Conservation (phyloP, 2,329 filamentous ascomycete genomes). For the Ophiostoma triangulosporum region DNA sequence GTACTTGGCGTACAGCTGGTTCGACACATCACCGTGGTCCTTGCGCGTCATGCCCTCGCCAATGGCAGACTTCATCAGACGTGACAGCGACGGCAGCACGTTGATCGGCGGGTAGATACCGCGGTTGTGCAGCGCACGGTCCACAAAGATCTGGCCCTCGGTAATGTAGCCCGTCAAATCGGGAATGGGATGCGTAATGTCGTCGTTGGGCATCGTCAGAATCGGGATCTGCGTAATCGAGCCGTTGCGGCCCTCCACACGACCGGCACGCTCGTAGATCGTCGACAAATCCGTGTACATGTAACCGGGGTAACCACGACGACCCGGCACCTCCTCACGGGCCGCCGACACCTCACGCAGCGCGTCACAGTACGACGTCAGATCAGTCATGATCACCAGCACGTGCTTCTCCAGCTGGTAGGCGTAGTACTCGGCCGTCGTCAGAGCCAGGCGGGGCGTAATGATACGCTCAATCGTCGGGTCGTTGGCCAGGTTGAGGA, state of each 20-base stretch:
- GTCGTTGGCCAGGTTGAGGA: conserved; percentile 98
- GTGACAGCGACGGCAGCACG: conserved; percentile 90
- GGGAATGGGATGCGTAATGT: conserved; percentile 97
- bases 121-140: conserved; percentile 88
- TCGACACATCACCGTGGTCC: conserved; percentile 96
- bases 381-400: conserved; percentile 92
- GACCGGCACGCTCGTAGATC: conserved; percentile 97
- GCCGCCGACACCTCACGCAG: conserved; percentile 97
- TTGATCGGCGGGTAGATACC: conserved; percentile 98
- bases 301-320: conserved; percentile 99
- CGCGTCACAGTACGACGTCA: conserved; percentile 96
- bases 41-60: conserved; percentile 92
- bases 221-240: conserved; percentile 99
- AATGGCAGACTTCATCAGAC: conserved; percentile 99
- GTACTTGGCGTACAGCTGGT: conserved; percentile 99
- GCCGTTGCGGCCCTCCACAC: conserved; percentile 91
- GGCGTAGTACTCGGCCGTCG: conserved; percentile 98
- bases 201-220: conserved; percentile 98
- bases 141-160: conserved; percentile 95
- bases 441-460: conserved; percentile 92
- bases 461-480: conserved; percentile 99
- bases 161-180: conserved; percentile 99
- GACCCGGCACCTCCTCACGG: conserved; percentile 95
- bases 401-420: conserved; percentile 99
- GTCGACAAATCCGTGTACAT: conserved; percentile 99